These are phyloP conservation scores for Ophiocordyceps unilateralis DNA, from an alignment of 2,329 filamentous ascomycete genomes.

Conservation along the genomic window DNA sequence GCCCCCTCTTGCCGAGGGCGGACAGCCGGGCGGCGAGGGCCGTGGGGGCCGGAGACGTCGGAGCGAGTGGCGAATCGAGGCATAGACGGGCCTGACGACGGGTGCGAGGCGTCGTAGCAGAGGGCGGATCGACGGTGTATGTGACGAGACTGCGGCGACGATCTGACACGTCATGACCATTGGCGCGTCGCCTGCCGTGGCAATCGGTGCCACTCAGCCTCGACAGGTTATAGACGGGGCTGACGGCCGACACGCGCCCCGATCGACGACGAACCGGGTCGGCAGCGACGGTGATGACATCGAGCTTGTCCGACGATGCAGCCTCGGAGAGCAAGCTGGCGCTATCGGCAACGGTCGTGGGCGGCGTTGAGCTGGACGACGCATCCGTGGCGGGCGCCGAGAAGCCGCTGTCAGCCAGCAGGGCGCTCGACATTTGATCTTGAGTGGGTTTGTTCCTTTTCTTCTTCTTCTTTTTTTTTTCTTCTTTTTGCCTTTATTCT, in stretches of 20 bases:
- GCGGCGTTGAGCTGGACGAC: constrained; percentile 42
- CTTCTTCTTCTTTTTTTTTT: no score
- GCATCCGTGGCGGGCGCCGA: constrained; percentile 17
- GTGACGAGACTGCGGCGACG: no score
- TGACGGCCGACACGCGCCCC: no score
- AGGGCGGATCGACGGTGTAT: no score
- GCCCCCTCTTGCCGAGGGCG: constrained; percentile 42
- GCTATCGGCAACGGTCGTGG: constrained; percentile 47
- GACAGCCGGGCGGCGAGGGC: constrained; percentile 29
- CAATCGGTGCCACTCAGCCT: constrained; percentile 43
- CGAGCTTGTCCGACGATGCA: constrained; percentile 17
- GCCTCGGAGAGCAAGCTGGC: constrained; percentile 34
- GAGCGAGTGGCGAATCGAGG: constrained; percentile 21
- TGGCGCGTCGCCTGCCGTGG: constrained; percentile 38
- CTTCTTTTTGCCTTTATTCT: no score
- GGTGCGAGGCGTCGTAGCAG: no score
- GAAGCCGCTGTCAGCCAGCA: no score
- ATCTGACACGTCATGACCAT: constrained; percentile 28
- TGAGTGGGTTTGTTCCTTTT: no score
- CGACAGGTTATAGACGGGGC: constrained; percentile 48
- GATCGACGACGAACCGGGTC: constrained; percentile 26
- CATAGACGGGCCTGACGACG: constrained; percentile 15
- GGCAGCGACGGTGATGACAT: constrained; percentile 16
- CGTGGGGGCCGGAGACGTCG: constrained; percentile 20
- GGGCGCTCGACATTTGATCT: no score